Evolutionary conservation across 1,284 basidiomycete genomes (phyloP), one percentile per base, ranked within the genome.

Genomic region (Fomes fomentarius): DNA sequence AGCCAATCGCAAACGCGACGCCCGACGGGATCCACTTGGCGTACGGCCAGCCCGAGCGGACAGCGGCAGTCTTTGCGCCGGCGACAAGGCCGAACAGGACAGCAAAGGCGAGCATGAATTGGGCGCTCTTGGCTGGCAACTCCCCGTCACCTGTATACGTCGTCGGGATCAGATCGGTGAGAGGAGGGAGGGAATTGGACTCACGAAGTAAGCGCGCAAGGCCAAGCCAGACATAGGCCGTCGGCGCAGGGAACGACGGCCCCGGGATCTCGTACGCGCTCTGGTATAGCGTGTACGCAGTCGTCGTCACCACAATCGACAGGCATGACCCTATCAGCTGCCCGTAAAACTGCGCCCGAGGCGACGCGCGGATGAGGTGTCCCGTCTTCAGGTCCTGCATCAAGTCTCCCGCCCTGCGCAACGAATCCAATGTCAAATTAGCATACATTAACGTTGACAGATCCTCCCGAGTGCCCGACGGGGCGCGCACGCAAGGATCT

Each of bases 361-460:
- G 93, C 9, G 93, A 94, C 5, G 93, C 94, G 57, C 84, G 84
- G 47, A 96, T 82, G 19, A 98, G 79, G 68, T 95, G 90, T 0
- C 96, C 96, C 1, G 96, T 98, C 76, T 98, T 98, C 62, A 98
- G 79, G 71, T 98, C 96, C 76, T 98, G 96, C 95, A 98, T 98
- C 17, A 98, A 83, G 70, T 98, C 96, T 15, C 96, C 96, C 8
- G 96, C 94, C 70, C 92, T 94, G 62, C 15, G 39, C 4, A 26
- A 9, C n/a, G 33, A 44, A 39, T 12, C 7, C 4, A n/a, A 12
- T 12, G 33, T 15, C 17, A 47, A 30, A 30, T 35, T 30, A 43
- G 58, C 42, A 52, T 31, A n/a, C 21, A 25, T 19, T 15, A n/a
- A 35, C n/a, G n/a, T n/a, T n/a, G n/a, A n/a, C n/a, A n/a, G n/a